phyloP scores from a whole-genome alignment of 208 protist genomes.

The Endotrypanum monterogeii region DNA sequence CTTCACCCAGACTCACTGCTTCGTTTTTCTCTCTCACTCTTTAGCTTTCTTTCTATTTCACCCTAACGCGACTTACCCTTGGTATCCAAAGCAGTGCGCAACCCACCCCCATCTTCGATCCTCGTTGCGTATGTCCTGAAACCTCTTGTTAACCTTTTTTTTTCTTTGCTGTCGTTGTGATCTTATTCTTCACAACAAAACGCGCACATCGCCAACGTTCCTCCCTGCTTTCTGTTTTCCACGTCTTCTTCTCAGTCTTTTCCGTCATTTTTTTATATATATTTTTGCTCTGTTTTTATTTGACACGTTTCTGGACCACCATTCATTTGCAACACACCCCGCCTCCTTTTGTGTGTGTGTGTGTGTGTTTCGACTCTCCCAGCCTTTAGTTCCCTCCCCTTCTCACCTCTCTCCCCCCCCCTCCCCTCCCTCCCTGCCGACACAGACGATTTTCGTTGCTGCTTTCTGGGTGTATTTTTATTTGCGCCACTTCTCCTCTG shows the following conservation, averaged over 20 bases:
- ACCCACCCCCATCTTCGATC: no score
- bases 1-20: neutral
- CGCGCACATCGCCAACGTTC: no score
- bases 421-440: neutral
- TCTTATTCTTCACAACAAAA: no score
- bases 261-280: neutral
- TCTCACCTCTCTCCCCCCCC: neutral
- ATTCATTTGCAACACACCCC: no score
- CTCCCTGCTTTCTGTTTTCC: no score
- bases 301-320: no score
- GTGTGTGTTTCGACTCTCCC: neutral
- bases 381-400: neutral
- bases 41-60: neutral
- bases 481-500: no score
- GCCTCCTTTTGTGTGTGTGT: slow-evolving; percentile 3
- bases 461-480: neutral
- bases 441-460: neutral
- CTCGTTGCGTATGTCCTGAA: no score
- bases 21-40: neutral
- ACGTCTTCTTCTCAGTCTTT: no score
- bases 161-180: no score
- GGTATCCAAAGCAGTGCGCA: no score
- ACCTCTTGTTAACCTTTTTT: no score
- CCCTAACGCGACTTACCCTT: slow-evolving; percentile 3
- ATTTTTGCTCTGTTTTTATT: slow-evolving; percentile 3